A percentile compares a stretch with the other conserved stretches of the same genome.
phyloP scores from a whole-genome alignment of 2,329 filamentous ascomycete species.

The Penicillium olsonii region DNA sequence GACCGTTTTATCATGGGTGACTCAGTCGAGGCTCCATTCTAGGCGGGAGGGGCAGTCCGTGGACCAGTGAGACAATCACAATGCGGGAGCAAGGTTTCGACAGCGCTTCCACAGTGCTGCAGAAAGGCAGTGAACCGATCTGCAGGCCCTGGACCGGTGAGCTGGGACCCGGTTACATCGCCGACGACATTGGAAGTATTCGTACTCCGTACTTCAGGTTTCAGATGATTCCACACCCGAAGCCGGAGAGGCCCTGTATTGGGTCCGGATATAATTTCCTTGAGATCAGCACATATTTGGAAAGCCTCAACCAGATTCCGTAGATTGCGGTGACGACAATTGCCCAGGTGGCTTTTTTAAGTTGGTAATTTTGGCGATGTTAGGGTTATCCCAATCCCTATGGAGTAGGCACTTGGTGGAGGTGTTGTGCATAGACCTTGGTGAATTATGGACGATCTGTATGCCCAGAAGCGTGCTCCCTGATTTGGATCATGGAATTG shows the following conservation, averaged over 20 bases:
- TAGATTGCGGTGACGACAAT: not conserved
- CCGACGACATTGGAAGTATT: not conserved
- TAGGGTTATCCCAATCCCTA: not conserved
- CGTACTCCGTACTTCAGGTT: not conserved
- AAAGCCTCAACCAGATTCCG: not conserved
- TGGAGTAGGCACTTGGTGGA: too few relatives aligned
- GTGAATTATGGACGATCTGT: not conserved
- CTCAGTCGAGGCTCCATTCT: not conserved
- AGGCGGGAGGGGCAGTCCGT: not conserved
- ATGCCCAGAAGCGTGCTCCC: not conserved
- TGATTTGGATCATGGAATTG: slow-evolving; percentile 1
- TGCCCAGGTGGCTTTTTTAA: not conserved
- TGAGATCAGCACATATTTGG: not conserved
- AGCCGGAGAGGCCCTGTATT: not conserved
- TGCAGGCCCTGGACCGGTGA: slow-evolving; percentile 4
- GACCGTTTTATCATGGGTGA: not conserved
- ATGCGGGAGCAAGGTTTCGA: not conserved
- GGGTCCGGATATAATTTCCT: slow-evolving; percentile 13
- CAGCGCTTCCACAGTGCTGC: not conserved
- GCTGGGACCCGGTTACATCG: slow-evolving; percentile 8
- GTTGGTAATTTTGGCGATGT: not conserved
- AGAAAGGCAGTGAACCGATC: not conserved
- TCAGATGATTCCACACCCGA: not conserved
- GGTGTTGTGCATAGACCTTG: too few relatives aligned
- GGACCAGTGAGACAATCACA: not conserved